Percentiles rank a stretch among this genome's conserved stretches.
Evolutionary conservation across 1,139 yeast genomes (phyloP).

Genomic region (Pichia sp.): DNA sequence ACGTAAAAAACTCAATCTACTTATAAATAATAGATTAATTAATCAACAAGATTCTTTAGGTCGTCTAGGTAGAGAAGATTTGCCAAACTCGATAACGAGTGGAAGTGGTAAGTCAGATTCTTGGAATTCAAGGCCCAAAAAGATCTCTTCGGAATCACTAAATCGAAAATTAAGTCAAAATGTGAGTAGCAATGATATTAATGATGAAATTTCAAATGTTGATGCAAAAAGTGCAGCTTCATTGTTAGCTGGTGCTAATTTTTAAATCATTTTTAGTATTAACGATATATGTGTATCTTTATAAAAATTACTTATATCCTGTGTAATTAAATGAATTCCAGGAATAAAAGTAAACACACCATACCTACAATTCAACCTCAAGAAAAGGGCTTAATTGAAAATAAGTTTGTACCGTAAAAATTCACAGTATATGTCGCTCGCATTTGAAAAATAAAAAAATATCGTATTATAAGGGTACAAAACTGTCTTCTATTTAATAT

Average conservation of each 20-base stretch:
- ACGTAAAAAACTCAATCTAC: slow-evolving; percentile 65
- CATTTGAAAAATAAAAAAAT: background rate
- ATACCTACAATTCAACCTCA: too few species aligned
- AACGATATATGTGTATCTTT: background rate
- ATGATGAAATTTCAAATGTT: slow-evolving; percentile 35
- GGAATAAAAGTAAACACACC: background rate
- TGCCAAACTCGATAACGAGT: slow-evolving; percentile 33
- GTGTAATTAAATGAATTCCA: background rate
- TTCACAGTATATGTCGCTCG: too few species aligned
- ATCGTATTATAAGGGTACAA: background rate
- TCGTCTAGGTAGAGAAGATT: slow-evolving; percentile 68
- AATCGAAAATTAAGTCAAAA: slow-evolving; percentile 19
- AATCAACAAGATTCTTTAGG: slow-evolving; percentile 68
- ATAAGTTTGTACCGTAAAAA: too few species aligned
- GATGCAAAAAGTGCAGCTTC: slow-evolving; percentile 83
- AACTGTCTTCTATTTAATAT: background rate
- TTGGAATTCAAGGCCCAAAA: slow-evolving; percentile 27
- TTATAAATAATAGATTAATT: slow-evolving; percentile 73
- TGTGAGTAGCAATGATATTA: slow-evolving; percentile 29
- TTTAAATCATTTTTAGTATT: slow-evolving; percentile 29
- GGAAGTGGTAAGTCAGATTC: slow-evolving; percentile 21
- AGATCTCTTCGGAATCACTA: slow-evolving; percentile 4
- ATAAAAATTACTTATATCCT: background rate
- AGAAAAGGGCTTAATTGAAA: too few species aligned
- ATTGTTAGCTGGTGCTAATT: slow-evolving; percentile 69